Percentiles rank a stretch among this genome's conserved stretches.
phyloP scores from a whole-genome alignment of 73 alveolate species.

The Paramecium bursaria region DNA sequence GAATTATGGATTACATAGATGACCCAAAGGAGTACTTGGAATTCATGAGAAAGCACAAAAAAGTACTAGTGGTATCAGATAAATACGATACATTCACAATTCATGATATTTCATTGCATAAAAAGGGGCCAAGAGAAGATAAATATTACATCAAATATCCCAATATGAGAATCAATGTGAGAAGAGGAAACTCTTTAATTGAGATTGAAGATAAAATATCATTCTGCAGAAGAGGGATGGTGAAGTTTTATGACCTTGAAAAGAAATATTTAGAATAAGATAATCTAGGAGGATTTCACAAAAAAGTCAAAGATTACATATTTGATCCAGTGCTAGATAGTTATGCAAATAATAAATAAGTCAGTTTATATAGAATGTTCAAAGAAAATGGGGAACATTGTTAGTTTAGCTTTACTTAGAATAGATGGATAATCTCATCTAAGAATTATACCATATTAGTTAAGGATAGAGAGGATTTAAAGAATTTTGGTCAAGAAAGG shows the following conservation, averaged over 20 bases:
- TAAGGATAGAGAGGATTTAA: slow-evolving; percentile 71
- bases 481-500: slow-evolving; percentile 65
- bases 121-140: slow-evolving; percentile 63
- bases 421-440: slow-evolving; percentile 91
- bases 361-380: slow-evolving; percentile 82
- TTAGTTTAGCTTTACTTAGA: slow-evolving; percentile 83
- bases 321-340: slow-evolving; percentile 65
- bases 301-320: slow-evolving; percentile 49
- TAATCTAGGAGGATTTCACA: slow-evolving; percentile 40
- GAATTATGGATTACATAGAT: too few species aligned
- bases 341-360: slow-evolving; percentile 71
- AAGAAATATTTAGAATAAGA: slow-evolving; percentile 63
- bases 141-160: slow-evolving; percentile 56
- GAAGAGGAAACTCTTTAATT: slow-evolving; percentile 70
- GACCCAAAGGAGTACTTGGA: slow-evolving; percentile 8
- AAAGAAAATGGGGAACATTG: slow-evolving; percentile 98
- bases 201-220: not conserved
- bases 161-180: slow-evolving; percentile 20
- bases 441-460: slow-evolving; percentile 90
- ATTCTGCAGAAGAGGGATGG: slow-evolving; percentile 76
- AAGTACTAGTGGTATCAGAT: slow-evolving; percentile 21
- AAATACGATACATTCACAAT: not conserved
- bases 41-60: not conserved
- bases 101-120: slow-evolving; percentile 56
- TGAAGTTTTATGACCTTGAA: slow-evolving; percentile 78